Percentiles rank a stretch among this genome's conserved stretches.
phyloP scores from a whole-genome alignment of 176 grass and related monocot species.

The Juncus effusus region DNA sequence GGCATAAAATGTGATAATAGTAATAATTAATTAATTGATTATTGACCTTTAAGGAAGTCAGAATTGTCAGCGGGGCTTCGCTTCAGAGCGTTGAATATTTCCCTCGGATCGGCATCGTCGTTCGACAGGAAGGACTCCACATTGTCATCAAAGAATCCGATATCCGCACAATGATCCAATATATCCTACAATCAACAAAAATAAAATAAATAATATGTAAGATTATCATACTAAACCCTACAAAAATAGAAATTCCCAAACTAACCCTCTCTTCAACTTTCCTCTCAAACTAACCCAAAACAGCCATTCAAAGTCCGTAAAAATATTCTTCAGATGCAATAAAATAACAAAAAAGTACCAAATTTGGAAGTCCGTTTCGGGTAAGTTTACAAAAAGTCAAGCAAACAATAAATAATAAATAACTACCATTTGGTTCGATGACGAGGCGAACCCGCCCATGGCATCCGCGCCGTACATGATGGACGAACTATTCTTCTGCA shows the following conservation, averaged over 20 bases:
- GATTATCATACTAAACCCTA: too few relatives aligned
- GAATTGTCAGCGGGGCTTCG: constrained; percentile 71
- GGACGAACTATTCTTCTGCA: constrained; percentile 45
- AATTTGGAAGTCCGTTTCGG: neutral
- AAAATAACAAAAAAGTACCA: constrained; percentile 2
- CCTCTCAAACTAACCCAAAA: too few relatives aligned
- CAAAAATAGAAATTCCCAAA: too few relatives aligned
- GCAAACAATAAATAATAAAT: neutral
- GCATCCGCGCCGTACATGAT: constrained; percentile 59
- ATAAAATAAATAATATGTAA: neutral
- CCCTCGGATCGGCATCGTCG: constrained; percentile 76
- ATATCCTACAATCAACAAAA: constrained; percentile 59
- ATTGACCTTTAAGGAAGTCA: constrained; percentile 67
- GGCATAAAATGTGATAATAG: neutral
- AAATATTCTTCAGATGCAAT: constrained; percentile 20
- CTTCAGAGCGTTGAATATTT: constrained; percentile 81
- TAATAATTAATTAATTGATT: neutral
- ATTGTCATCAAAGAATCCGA: constrained; percentile 79
- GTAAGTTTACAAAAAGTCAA: neutral
- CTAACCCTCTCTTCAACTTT: too few relatives aligned
- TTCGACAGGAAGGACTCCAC: constrained; percentile 94
- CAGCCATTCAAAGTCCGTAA: too few relatives aligned
- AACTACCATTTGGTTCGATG: constrained; percentile 78
- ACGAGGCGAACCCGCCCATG: constrained; percentile 69
- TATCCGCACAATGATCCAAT: constrained; percentile 77